Evolutionary conservation across 2,329 filamentous ascomycete genomes (phyloP).

Genomic region (Fonsecaea pedrosoi): DNA sequence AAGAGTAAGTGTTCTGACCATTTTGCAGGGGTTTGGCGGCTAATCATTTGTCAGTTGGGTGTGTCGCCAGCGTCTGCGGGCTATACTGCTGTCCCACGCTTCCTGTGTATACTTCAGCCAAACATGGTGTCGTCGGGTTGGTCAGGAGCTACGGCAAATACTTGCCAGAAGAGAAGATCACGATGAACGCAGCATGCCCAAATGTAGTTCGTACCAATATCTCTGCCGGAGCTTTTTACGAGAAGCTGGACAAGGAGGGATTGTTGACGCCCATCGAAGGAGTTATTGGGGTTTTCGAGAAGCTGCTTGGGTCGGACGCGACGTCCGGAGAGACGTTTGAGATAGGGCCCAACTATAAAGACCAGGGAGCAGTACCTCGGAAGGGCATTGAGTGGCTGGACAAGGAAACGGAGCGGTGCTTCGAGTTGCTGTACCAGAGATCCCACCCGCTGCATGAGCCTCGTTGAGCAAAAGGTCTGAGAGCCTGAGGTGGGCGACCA

Average conservation of each 20-base stretch:
- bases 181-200: constrained; percentile 52
- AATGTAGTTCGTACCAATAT: constrained; percentile 52
- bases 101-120: constrained; percentile 50
- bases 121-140: constrained; percentile 33
- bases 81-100: constrained; percentile 52
- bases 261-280: constrained; percentile 50
- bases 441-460: constrained; percentile 32
- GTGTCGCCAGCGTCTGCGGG: constrained; percentile 51
- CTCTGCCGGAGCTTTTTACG: constrained; percentile 48
- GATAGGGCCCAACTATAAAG: constrained; percentile 46
- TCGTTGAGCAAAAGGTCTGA: constrained; percentile 17
- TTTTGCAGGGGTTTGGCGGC: neutral
- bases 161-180: constrained; percentile 49
- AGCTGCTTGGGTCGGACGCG: constrained; percentile 45
- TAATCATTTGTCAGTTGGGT: constrained; percentile 27
- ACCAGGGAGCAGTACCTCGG: constrained; percentile 31
- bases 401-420: constrained; percentile 29
- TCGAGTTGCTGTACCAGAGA: constrained; percentile 33
- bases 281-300: constrained; percentile 50
- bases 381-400: constrained; percentile 31
- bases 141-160: constrained; percentile 51
- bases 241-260: constrained; percentile 44
- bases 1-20: constrained; percentile 44
- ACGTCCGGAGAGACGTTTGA: constrained; percentile 53
- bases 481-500: neutral